Evolutionary conservation across 352 stramenopile genomes (phyloP).

Genomic region (Globisporangium echinulatum): DNA sequence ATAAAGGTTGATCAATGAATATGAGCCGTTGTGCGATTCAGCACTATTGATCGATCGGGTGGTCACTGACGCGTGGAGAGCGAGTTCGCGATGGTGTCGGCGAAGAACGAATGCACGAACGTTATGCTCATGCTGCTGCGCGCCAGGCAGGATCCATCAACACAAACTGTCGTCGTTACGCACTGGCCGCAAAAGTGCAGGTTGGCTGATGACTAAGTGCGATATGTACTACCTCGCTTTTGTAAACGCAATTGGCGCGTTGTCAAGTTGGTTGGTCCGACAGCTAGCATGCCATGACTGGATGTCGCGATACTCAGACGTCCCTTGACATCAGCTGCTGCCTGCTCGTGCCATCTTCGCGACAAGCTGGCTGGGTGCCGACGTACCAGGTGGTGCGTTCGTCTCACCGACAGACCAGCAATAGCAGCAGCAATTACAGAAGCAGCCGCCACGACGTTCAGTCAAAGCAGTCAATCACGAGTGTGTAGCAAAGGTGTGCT

Average conservation of each 20-base stretch:
- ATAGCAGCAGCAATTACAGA: not conserved
- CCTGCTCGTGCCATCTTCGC: not conserved
- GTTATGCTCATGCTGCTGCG: not conserved
- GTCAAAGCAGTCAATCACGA: not conserved
- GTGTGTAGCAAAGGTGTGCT: not conserved
- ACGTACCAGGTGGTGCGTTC: not conserved
- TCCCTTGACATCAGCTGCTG: not conserved
- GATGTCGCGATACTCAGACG: too few species aligned
- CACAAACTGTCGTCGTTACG: not conserved
- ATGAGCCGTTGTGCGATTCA: too few species aligned
- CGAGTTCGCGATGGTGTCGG: too few species aligned
- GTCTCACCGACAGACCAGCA: not conserved
- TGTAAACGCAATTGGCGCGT: too few species aligned
- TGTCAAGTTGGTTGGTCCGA: too few species aligned
- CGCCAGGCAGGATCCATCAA: not conserved
- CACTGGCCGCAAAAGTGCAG: too few species aligned
- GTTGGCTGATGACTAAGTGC: too few species aligned
- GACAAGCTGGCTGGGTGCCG: not conserved
- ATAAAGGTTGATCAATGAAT: too few species aligned
- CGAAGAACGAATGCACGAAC: not conserved
- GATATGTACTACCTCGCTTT: too few species aligned
- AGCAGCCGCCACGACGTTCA: not conserved
- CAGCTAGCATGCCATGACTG: too few species aligned
- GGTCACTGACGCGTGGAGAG: too few species aligned
- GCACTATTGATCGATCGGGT: too few species aligned